phyloP scores from a whole-genome alignment of 1,284 basidiomycete species.

The Irpex rosettiformis region DNA sequence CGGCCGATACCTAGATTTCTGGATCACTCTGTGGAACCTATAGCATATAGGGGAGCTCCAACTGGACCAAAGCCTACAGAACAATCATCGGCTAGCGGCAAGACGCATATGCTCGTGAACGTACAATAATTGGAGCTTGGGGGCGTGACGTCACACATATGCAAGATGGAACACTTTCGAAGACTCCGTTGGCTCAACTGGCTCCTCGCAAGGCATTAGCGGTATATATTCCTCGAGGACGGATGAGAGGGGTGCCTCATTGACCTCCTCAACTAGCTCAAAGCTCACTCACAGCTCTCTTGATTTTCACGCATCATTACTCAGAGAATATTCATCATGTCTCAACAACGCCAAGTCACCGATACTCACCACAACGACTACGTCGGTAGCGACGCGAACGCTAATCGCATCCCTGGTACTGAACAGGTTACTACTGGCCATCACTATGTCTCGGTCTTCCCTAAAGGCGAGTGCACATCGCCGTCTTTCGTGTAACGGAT shows the following conservation, averaged over 20 bases:
- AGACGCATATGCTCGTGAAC: neutral
- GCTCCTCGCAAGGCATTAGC: neutral
- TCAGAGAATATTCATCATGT: conserved; percentile 18
- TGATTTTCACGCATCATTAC: neutral
- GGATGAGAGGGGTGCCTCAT: neutral
- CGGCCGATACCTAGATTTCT: neutral
- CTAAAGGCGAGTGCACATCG: conserved; percentile 16
- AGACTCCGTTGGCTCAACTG: neutral
- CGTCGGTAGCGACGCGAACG: conserved; percentile 26
- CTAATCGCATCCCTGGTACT: conserved; percentile 25
- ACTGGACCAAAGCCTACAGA: neutral
- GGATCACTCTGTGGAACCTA: neutral
- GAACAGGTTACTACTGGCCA: conserved; percentile 28
- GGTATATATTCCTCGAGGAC: neutral
- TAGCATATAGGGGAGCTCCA: neutral
- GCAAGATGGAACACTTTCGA: neutral
- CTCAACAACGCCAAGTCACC: conserved; percentile 16
- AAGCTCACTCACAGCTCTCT: neutral
- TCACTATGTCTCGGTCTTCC: conserved; percentile 23
- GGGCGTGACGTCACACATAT: neutral
- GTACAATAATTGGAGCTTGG: too few species aligned
- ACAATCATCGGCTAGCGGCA: neutral
- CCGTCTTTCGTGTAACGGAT: neutral
- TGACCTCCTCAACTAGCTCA: neutral
- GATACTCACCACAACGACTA: conserved; percentile 28